Base-by-base conservation (phyloP, 371 early-diverging fungal species). In the Lichtheimia ornata region DNA sequence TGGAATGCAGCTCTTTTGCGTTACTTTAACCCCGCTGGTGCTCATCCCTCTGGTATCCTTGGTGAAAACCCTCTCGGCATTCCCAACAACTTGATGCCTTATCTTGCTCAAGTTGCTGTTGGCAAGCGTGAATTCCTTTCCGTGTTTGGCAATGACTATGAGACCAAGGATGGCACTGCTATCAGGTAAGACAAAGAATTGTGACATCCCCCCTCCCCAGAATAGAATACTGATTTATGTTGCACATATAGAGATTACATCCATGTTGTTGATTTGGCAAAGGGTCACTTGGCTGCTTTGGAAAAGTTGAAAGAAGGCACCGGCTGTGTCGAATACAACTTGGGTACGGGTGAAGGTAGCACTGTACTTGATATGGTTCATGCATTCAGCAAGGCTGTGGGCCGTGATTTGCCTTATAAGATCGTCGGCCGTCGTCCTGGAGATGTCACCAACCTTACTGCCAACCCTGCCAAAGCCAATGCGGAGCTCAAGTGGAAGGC, bases 11-110 rank as follows among this genome's bases (percentile, higher is more conserved):
- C 86, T 53, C 71, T 94, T 50, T 79, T 95, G 49, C 80, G 96
- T 49, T 95, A 95, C 83, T 95, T 95, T 60, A 95, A 95, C 77
- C 96, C 96, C 24, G 88, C 91, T 1, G 91, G 92, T 53, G 95
- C 95, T 1, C 95, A 94, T 71, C 83, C 87, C 27, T 88, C 90
- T 27, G 95, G 95, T 41, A 77, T 82, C 59, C 86, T 96, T 80
- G 96, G 96, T 58, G 96, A 96, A 66, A 88, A 91, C 65, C 93
- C 93, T 17, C 78, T 75, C 61, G 91, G 89, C 65, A 71, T 88
- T 25, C 95, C 96, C 28, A 89, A 89, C 77, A 95, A 95, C 73
- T 80, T 95, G 62, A 92, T 95, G 90, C 96, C 96, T 25, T 92
- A 79, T 71, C 71, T 95, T 27, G 75, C 91, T 43, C 91, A 94